Evolutionary conservation across 2,329 filamentous ascomycete genomes (phyloP).

Genomic region (Fusarium haematococcum): DNA sequence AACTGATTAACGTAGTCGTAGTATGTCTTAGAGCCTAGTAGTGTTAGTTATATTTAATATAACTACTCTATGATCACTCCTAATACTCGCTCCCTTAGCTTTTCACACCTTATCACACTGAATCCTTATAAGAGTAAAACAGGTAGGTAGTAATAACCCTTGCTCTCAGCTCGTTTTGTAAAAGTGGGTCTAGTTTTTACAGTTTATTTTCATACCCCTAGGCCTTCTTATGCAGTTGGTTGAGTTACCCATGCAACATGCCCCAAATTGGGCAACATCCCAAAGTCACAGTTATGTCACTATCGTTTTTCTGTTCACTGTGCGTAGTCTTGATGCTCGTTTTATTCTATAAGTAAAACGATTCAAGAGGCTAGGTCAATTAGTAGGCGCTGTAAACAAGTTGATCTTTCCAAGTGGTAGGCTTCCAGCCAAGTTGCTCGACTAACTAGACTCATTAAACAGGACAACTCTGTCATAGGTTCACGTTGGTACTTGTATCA

Average conservation of each 20-base stretch:
- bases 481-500: background rate
- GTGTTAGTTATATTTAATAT: background rate
- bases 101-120: background rate
- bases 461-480: background rate
- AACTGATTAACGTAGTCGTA: background rate
- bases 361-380: background rate
- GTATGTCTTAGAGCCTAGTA: background rate
- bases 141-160: background rate
- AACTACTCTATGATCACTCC: background rate
- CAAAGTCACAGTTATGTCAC: background rate
- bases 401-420: background rate
- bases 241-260: background rate
- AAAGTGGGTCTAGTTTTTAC: background rate
- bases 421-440: background rate
- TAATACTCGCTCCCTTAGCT: background rate
- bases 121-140: background rate
- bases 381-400: background rate
- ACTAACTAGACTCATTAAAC: background rate
- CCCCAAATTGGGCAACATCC: background rate
- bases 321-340: background rate
- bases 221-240: constrained; percentile 17
- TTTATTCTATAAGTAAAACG: background rate
- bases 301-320: background rate
- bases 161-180: background rate
- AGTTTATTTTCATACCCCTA: background rate